These are phyloP conservation scores for Sphenostylis stenocarpa DNA, from an alignment of 306 rosid species.

Conservation along the genomic window DNA sequence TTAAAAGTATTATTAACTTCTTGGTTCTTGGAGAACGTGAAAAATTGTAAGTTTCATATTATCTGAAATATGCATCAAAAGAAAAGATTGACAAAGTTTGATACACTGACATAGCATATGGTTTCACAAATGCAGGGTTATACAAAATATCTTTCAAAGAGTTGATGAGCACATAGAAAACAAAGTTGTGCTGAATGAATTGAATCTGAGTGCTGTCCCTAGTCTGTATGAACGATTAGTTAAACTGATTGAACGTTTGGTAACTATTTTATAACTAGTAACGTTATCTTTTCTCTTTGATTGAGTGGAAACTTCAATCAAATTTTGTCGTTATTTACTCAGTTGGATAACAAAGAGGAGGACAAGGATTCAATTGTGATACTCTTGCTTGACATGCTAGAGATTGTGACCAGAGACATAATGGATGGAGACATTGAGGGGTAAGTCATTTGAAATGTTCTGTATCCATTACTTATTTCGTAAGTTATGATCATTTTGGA, in stretches of 20 bases:
- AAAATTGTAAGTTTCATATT: slow-evolving; percentile 54
- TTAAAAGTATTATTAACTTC: slow-evolving; percentile 60
- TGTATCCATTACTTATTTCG: slow-evolving; percentile 18
- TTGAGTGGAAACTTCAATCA: slow-evolving; percentile 18
- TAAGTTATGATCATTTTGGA: slow-evolving; percentile 1
- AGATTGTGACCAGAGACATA: slow-evolving; percentile 91
- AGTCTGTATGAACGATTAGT: slow-evolving; percentile 64
- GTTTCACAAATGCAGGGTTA: slow-evolving; percentile 59
- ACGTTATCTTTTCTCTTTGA: slow-evolving; percentile 24
- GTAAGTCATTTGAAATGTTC: slow-evolving; percentile 43
- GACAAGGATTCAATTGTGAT: slow-evolving; percentile 84
- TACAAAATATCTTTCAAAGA: slow-evolving; percentile 58
- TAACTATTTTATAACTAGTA: slow-evolving; percentile 42
- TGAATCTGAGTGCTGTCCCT: slow-evolving; percentile 79
- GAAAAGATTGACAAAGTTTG: slow-evolving; percentile 15
- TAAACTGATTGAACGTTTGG: slow-evolving; percentile 66
- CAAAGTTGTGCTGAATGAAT: slow-evolving; percentile 35
- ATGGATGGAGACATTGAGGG: slow-evolving; percentile 73
- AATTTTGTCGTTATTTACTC: slow-evolving; percentile 32
- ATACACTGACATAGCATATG: slow-evolving; percentile 27
- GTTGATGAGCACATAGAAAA: slow-evolving; percentile 57
- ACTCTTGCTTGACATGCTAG: slow-evolving; percentile 91
- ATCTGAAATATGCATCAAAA: slow-evolving; percentile 17
- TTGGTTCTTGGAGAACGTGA: slow-evolving; percentile 79
- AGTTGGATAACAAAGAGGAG: slow-evolving; percentile 63